These are phyloP conservation scores for Cytauxzoon felis DNA, from an alignment of 169 alveolate genomes.

Conservation along the genomic window DNA sequence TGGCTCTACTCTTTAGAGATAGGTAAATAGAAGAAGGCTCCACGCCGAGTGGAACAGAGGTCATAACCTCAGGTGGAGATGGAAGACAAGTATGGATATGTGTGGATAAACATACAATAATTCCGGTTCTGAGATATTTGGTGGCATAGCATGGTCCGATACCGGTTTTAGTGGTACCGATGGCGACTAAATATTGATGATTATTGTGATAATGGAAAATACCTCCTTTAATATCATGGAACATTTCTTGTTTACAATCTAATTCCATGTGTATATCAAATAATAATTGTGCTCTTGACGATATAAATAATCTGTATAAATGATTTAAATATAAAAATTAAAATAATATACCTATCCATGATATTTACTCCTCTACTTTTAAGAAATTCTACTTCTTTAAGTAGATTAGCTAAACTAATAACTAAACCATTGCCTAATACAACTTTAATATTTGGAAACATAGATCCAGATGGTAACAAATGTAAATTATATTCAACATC, in stretches of 20 bases:
- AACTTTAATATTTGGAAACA: constrained; percentile 70
- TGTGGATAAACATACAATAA: constrained; percentile 77
- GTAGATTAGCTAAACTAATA: constrained; percentile 67
- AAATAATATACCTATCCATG: constrained; percentile 44
- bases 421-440: constrained; percentile 93
- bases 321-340: background rate
- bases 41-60: too few relatives aligned
- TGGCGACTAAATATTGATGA: constrained; percentile 58
- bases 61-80: too few relatives aligned
- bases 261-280: constrained; percentile 76
- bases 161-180: constrained; percentile 94
- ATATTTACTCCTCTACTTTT: constrained; percentile 47
- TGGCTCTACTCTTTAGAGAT: too few relatives aligned
- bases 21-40: too few relatives aligned
- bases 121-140: constrained; percentile 85
- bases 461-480: constrained; percentile 90
- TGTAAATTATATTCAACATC: constrained; percentile 86
- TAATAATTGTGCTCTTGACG: constrained; percentile 88
- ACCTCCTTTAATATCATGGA: constrained; percentile 21
- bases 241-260: constrained; percentile 70
- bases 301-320: constrained; percentile 73
- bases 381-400: constrained; percentile 47
- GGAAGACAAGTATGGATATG: constrained; percentile 72
- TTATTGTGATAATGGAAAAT: background rate
- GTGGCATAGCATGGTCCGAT: constrained; percentile 93